phyloP scores from a whole-genome alignment of 257 asterid genomes.

The Ligustrum vulgare region DNA sequence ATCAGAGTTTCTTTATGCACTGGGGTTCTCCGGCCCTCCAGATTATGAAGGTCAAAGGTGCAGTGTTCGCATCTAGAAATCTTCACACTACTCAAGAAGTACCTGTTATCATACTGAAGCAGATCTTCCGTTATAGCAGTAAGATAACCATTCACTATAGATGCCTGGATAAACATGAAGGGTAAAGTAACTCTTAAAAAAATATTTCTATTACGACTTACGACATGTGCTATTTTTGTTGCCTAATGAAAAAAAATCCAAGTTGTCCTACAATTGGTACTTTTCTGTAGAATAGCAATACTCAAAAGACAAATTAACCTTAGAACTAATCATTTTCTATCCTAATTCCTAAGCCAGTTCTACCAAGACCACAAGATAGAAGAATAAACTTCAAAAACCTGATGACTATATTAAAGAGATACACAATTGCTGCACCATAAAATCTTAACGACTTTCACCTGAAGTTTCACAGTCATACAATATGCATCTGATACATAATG shows the following conservation, averaged over 20 bases:
- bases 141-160: conserved; percentile 1
- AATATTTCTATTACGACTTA: no score
- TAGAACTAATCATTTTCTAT: neutral
- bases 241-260: neutral
- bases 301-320: neutral
- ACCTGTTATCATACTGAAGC: conserved; percentile 60
- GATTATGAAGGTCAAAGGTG: conserved; percentile 28
- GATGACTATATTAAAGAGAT: neutral
- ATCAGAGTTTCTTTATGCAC: conserved; percentile 74
- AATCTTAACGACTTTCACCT: neutral
- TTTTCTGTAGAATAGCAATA: neutral
- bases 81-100: conserved; percentile 55
- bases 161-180: neutral
- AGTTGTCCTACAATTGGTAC: neutral
- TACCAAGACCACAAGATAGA: neutral
- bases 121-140: conserved; percentile 2
- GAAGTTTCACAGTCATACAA: neutral
- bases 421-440: neutral
- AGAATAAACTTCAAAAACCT: neutral
- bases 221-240: neutral
- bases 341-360: neutral
- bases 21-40: conserved; percentile 43
- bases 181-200: neutral
- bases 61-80: conserved; percentile 72
- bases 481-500: neutral